A percentile compares a stretch with the other conserved stretches of the same genome.
phyloP scores from a whole-genome alignment of 164 flowering plant genomes.

The Stephania cephalantha region DNA sequence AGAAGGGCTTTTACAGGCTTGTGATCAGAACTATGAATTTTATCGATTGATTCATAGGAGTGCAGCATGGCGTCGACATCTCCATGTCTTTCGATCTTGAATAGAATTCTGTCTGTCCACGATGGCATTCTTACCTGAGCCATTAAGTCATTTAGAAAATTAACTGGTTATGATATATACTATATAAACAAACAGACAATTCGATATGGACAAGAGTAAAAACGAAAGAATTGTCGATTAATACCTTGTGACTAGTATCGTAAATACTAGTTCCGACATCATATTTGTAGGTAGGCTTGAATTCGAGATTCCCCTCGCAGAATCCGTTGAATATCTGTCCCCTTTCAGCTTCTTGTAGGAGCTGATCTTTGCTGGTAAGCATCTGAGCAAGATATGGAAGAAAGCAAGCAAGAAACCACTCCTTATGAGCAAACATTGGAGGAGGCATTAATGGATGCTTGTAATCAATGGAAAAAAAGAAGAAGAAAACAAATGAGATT shows the following conservation, averaged over 20 bases:
- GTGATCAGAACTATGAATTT: constrained; percentile 61
- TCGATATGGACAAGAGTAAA: background rate
- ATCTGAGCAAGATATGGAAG: constrained; percentile 8
- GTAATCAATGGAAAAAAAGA: background rate
- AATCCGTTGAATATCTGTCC: constrained; percentile 66
- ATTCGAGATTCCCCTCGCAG: constrained; percentile 51
- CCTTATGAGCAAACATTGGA: too few species aligned
- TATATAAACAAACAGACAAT: background rate
- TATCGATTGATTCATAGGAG: constrained; percentile 58
- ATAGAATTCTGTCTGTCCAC: constrained; percentile 75
- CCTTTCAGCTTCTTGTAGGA: constrained; percentile 60
- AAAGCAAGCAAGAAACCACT: too few species aligned
- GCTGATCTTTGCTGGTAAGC: constrained; percentile 62
- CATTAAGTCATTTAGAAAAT: background rate
- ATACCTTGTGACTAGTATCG: constrained; percentile 75
- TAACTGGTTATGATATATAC: too few species aligned
- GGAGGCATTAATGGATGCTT: too few species aligned
- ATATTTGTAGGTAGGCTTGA: constrained; percentile 74
- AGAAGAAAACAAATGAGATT: background rate
- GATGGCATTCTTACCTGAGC: constrained; percentile 61
- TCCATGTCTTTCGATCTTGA: constrained; percentile 41
- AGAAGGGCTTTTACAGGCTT: constrained; percentile 76
- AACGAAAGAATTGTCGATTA: background rate
- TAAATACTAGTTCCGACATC: constrained; percentile 60
- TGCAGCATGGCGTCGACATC: constrained; percentile 41